These are phyloP conservation scores for Gloeophyllum trabeum DNA, from an alignment of 768 basidiomycete genomes.

Conservation along the genomic window DNA sequence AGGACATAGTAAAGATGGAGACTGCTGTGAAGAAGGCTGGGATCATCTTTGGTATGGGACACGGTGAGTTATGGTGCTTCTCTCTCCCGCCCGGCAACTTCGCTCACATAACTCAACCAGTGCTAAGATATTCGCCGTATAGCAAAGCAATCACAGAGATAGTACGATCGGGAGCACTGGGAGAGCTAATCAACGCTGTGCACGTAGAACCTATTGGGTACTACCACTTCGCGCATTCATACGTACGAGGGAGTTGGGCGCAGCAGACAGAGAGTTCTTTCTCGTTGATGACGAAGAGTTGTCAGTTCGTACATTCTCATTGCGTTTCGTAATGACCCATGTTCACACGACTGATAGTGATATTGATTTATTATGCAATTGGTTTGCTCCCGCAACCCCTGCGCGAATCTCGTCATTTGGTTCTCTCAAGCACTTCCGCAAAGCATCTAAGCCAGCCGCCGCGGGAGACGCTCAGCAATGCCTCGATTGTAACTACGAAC, in stretches of 20 bases:
- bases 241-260: constrained; percentile 76
- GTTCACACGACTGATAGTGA: constrained; percentile 36
- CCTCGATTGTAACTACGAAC: constrained; percentile 62
- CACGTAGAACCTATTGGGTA: constrained; percentile 84
- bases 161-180: constrained; percentile 59
- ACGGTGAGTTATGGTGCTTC: constrained; percentile 37
- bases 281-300: constrained; percentile 82
- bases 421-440: constrained; percentile 73
- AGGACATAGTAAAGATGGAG: constrained; percentile 70
- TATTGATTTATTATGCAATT: constrained; percentile 74
- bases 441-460: constrained; percentile 51
- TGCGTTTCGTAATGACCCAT: constrained; percentile 2
- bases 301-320: constrained; percentile 49
- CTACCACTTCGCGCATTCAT: constrained; percentile 86
- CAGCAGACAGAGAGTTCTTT: constrained; percentile 63
- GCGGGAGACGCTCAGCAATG: constrained; percentile 67
- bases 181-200: constrained; percentile 71
- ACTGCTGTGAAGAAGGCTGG: constrained; percentile 55
- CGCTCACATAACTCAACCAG: constrained; percentile 23
- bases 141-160: constrained; percentile 57
- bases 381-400: constrained; percentile 56
- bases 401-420: constrained; percentile 77
- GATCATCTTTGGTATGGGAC: constrained; percentile 78
- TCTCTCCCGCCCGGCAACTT: neutral
- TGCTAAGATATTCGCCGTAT: constrained; percentile 84